Percentiles rank a stretch among this genome's conserved stretches.
Conservation (phyloP, 805 yeast genomes). For the Starmerella stellata region DNA sequence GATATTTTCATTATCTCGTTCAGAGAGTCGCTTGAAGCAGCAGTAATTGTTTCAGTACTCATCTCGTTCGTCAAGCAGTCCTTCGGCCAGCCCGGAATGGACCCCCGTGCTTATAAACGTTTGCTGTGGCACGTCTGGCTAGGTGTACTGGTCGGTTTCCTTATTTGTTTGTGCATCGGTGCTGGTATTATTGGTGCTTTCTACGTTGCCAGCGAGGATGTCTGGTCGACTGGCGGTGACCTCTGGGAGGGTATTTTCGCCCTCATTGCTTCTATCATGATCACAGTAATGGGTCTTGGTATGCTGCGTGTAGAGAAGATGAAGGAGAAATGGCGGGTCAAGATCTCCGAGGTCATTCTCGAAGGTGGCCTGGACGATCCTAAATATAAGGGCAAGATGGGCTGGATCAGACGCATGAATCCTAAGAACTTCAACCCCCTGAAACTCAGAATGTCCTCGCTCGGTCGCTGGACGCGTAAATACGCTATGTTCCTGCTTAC, state of each 20-base stretch:
- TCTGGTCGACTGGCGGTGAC: constrained; percentile 78
- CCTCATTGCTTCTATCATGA: constrained; percentile 73
- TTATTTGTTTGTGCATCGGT: constrained; percentile 69
- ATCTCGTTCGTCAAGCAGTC: constrained; percentile 85
- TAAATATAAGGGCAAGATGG: constrained; percentile 11
- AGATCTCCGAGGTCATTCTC: constrained; percentile 70
- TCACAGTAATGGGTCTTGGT: constrained; percentile 87
- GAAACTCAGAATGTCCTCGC: constrained; percentile 12
- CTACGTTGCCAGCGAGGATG: constrained; percentile 60
- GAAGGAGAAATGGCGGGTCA: constrained; percentile 93
- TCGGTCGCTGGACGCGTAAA: constrained; percentile 35
- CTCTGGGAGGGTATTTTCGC: constrained; percentile 95
- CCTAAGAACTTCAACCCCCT: constrained; percentile 15
- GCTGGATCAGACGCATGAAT: constrained; percentile 10
- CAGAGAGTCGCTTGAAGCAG: constrained; percentile 88
- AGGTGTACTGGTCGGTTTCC: constrained; percentile 57
- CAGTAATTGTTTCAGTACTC: constrained; percentile 75
- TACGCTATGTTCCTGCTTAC: constrained; percentile 84
- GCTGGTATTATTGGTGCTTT: constrained; percentile 89
- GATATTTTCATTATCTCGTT: constrained; percentile 73
- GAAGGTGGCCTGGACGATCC: constrained; percentile 23
- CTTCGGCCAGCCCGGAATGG: constrained; percentile 33
- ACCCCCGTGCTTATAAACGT: constrained; percentile 34
- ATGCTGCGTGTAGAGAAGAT: constrained; percentile 90
- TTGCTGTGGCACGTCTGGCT: constrained; percentile 70